These are phyloP conservation scores for Scenedesmus sp. DNA, from an alignment of 163 green algal genomes.

Conservation along the genomic window DNA sequence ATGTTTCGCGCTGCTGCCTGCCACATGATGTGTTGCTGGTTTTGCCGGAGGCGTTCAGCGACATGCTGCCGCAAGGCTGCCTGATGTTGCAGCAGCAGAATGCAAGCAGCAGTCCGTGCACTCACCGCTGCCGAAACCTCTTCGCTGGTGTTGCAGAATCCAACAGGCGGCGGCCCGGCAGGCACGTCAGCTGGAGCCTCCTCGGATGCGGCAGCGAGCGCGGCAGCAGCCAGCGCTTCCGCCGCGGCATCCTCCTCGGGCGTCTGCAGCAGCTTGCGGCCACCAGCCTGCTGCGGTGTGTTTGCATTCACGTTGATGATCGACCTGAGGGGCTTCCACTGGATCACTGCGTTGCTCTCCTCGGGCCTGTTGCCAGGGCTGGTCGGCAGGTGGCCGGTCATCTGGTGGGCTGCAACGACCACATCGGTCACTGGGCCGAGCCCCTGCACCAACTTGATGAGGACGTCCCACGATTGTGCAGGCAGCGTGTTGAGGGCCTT, in stretches of 20 bases:
- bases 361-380: background rate
- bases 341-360: slow-evolving; percentile 1
- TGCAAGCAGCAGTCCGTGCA: background rate
- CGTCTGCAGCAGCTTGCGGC: background rate
- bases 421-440: slow-evolving; percentile 41
- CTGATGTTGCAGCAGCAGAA: background rate
- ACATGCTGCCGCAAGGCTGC: too few relatives aligned
- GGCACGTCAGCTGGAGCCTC: slow-evolving; percentile 13
- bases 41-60: too few relatives aligned
- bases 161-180: background rate
- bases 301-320: background rate
- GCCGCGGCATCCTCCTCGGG: slow-evolving; percentile 10
- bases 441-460: slow-evolving; percentile 13
- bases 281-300: background rate
- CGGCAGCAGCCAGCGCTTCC: background rate
- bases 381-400: background rate
- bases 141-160: background rate
- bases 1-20: background rate
- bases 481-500: slow-evolving; percentile 34
- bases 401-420: background rate
- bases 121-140: background rate
- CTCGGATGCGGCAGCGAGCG: background rate
- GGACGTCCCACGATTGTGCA: background rate
- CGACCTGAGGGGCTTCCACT: background rate
- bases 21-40: background rate